Conservation (phyloP, 139 green algal species). For the Coccomyxa sp. region DNA sequence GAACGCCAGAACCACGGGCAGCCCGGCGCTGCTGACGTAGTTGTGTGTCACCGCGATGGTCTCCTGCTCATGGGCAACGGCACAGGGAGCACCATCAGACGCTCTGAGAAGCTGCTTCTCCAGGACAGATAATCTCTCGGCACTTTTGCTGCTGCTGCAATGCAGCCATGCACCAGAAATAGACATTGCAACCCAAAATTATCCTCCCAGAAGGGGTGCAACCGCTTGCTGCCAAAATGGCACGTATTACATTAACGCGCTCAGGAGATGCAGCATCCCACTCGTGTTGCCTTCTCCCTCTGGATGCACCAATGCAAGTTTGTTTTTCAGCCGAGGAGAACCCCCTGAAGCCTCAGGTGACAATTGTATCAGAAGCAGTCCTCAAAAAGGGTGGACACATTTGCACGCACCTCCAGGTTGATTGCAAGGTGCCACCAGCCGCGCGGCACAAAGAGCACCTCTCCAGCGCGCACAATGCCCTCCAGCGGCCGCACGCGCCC, state of each 20-base stretch:
- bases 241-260: background rate
- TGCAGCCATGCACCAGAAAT: background rate
- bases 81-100: no score
- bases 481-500: constrained; percentile 37
- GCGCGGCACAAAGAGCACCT: constrained; percentile 83
- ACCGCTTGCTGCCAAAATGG: background rate
- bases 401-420: constrained; percentile 63
- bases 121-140: background rate
- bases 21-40: constrained; percentile 62
- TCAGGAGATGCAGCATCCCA: background rate
- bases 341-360: background rate
- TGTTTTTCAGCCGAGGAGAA: background rate
- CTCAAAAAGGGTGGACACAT: background rate
- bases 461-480: constrained; percentile 55
- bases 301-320: background rate
- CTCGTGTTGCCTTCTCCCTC: background rate
- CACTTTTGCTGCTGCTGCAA: background rate
- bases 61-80: constrained; percentile 25
- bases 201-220: no score
- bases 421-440: constrained; percentile 88
- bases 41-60: constrained; percentile 82
- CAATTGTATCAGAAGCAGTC: background rate
- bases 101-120: background rate
- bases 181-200: no score
- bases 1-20: constrained; percentile 68